Evolutionary conservation across 2,329 filamentous ascomycete species (phyloP).

Genomic region (Fusarium neocosmosporiellum): DNA sequence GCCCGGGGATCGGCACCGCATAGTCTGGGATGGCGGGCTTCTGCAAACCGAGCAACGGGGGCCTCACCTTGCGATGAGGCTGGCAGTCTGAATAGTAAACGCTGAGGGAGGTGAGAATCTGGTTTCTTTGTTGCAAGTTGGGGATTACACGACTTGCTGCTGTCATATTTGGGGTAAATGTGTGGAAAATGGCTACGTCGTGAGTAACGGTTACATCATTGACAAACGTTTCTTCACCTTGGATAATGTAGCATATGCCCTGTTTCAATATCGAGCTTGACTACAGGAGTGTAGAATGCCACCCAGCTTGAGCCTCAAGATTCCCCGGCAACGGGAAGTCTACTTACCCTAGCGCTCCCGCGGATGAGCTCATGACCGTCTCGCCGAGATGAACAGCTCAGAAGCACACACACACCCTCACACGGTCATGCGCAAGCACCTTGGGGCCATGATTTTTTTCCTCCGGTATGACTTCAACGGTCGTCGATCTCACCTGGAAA

Average conservation of each 20-base stretch:
- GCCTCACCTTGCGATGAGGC: not conserved
- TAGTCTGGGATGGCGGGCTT: not conserved
- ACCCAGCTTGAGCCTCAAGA: slow-evolving; percentile 15
- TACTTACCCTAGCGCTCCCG: slow-evolving; percentile 31
- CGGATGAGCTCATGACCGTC: not conserved
- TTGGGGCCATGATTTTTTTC: not conserved
- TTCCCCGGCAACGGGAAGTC: slow-evolving; percentile 5
- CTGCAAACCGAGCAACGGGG: slow-evolving; percentile 9
- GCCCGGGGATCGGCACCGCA: slow-evolving; percentile 20
- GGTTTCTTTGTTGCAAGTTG: too few species aligned
- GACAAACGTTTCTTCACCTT: not conserved
- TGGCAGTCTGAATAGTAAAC: slow-evolving; percentile 16
- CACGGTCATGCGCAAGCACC: not conserved
- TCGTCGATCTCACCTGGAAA: slow-evolving; percentile 11
- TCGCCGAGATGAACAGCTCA: slow-evolving; percentile 21
- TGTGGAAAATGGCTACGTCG: not conserved
- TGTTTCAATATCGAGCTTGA: not conserved
- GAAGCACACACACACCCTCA: slow-evolving; percentile 1
- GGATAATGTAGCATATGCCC: slow-evolving; percentile 5
- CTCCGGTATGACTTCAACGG: slow-evolving; percentile 15
- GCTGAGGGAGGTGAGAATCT: not conserved
- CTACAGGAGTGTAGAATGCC: not conserved
- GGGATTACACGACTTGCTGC: not conserved
- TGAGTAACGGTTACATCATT: slow-evolving; percentile 27
- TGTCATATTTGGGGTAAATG: slow-evolving; percentile 8